Percentiles rank a stretch among this genome's conserved stretches.
Conservation (phyloP, 305 asterid species). For the Lippia alba region DNA sequence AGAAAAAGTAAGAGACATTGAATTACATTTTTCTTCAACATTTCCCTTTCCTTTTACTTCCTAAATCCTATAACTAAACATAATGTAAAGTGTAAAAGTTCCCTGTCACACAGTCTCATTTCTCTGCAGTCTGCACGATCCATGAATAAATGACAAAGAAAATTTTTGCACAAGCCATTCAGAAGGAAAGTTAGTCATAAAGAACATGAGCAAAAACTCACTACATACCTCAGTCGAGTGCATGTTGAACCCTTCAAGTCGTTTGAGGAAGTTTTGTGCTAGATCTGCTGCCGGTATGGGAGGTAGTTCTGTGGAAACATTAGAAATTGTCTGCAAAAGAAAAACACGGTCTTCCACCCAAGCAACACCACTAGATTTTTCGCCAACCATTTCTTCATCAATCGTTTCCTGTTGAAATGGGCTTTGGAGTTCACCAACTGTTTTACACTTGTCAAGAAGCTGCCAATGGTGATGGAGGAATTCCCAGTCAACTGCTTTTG, state of each 20-base stretch:
- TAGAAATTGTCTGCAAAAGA: constrained; percentile 90
- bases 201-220: constrained; percentile 16
- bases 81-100: too few relatives aligned
- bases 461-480: constrained; percentile 91
- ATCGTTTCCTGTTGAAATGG: constrained; percentile 40
- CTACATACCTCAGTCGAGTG: constrained; percentile 87
- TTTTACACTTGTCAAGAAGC: constrained; percentile 74
- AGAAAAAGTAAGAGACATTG: too few relatives aligned
- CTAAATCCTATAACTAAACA: too few relatives aligned
- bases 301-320: constrained; percentile 78
- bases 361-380: constrained; percentile 62
- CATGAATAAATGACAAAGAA: neutral
- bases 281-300: constrained; percentile 91
- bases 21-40: too few relatives aligned
- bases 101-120: too few relatives aligned
- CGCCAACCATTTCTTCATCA: constrained; percentile 51
- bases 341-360: constrained; percentile 91
- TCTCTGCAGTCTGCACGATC: too few relatives aligned
- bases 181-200: neutral
- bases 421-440: constrained; percentile 48
- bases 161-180: neutral
- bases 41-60: too few relatives aligned
- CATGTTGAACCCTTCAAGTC: constrained; percentile 86
- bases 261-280: constrained; percentile 77
- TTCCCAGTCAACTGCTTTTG: constrained; percentile 86